A percentile compares a stretch with the other conserved stretches of the same genome.
These are phyloP conservation scores for Paecilomyces niveus DNA, from an alignment of 2,329 filamentous ascomycete genomes.

Conservation along the genomic window DNA sequence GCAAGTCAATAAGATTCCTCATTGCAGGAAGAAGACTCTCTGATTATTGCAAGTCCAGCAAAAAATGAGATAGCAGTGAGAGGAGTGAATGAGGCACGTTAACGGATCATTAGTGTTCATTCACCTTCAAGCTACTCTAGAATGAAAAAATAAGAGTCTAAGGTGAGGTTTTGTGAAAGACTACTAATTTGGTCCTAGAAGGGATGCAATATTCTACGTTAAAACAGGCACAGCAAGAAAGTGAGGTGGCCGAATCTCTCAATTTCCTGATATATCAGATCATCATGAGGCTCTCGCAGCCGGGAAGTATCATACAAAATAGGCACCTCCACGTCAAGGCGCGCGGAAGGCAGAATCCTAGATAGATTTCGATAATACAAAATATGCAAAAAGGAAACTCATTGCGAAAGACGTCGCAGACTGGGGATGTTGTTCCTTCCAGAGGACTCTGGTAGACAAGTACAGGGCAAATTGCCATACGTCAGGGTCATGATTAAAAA, in stretches of 20 bases:
- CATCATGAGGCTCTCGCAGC: constrained; percentile 18
- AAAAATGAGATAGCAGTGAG: too few species aligned
- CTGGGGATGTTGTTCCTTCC: constrained; percentile 9
- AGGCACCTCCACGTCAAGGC: constrained; percentile 8
- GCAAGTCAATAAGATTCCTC: too few species aligned
- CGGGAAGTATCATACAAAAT: constrained; percentile 10
- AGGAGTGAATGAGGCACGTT: too few species aligned
- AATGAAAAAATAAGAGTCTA: not conserved
- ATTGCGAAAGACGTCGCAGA: constrained; percentile 25
- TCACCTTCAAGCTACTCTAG: not conserved
- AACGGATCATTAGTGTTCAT: too few species aligned
- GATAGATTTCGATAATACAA: constrained; percentile 8
- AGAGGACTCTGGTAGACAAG: constrained; percentile 9
- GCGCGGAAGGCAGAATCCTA: constrained; percentile 7
- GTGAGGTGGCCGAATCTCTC: constrained; percentile 40
- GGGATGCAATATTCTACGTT: not conserved
- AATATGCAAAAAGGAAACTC: constrained; percentile 17
- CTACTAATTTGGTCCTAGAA: not conserved
- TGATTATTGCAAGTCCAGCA: too few species aligned
- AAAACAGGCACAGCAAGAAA: not conserved
- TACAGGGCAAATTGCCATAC: constrained; percentile 22
- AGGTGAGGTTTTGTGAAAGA: not conserved
- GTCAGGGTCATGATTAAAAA: constrained; percentile 27
- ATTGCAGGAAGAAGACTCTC: too few species aligned
- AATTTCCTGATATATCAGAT: constrained; percentile 30